phyloP scores from a whole-genome alignment of 208 protist species.

The Trypanosoma boissoni region DNA sequence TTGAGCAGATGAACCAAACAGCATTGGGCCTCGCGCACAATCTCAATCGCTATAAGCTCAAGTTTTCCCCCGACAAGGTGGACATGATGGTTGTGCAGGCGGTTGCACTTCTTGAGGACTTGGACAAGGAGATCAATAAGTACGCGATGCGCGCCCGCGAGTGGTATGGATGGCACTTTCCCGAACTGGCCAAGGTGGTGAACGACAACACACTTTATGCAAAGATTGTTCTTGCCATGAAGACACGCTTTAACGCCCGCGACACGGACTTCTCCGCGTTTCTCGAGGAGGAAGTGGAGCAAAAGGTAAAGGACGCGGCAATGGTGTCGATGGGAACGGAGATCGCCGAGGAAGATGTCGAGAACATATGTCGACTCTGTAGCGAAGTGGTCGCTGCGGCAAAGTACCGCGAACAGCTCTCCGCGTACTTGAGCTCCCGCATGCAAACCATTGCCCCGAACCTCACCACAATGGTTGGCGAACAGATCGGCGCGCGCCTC shows the following conservation, averaged over 20 bases:
- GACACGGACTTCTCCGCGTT: conserved; percentile 94
- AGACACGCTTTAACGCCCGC: conserved; percentile 90
- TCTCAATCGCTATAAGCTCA: conserved; percentile 99
- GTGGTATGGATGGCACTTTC: conserved; percentile 99
- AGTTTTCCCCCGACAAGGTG: conserved; percentile 99
- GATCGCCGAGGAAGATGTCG: conserved; percentile 94
- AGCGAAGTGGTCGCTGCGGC: conserved; percentile 90
- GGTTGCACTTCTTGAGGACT: conserved; percentile 98
- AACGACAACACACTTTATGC: conserved; percentile 97
- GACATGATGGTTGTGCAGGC: conserved; percentile 99
- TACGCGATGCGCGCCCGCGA: conserved; percentile 99
- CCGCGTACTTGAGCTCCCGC: conserved; percentile 98
- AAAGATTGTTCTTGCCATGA: conserved; percentile 91
- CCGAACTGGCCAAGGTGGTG: conserved; percentile 97
- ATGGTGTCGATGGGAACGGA: conserved; percentile 99
- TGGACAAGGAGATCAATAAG: conserved; percentile 99
- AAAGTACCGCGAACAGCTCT: conserved; percentile 94
- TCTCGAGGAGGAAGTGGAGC: conserved; percentile 95
- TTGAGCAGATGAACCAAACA: conserved; percentile 93
- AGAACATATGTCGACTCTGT: conserved; percentile 93
- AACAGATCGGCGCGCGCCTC: conserved; percentile 97
- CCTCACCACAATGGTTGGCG: conserved; percentile 97
- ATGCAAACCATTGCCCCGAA: conserved; percentile 99
- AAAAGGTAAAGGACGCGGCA: conserved; percentile 94
- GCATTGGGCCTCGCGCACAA: conserved; percentile 98